These are phyloP conservation scores for Hepatocystis sp. DNA, from an alignment of 169 alveolate genomes.

Conservation along the genomic window DNA sequence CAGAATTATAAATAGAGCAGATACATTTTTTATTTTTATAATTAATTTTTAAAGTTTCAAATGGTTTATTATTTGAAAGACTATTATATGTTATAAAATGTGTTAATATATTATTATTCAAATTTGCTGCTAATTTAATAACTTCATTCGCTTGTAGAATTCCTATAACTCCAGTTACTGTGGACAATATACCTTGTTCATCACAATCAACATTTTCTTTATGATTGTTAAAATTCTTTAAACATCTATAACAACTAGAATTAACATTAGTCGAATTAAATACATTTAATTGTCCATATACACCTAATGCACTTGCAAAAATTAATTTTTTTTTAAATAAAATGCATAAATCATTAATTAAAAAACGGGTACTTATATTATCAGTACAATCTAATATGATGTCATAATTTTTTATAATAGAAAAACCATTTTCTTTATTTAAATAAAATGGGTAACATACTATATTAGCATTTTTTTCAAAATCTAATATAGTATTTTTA, in stretches of 20 bases:
- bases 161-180: constrained; percentile 85
- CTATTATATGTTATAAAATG: constrained; percentile 79
- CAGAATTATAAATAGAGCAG: constrained; percentile 24
- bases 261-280: constrained; percentile 35
- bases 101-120: constrained; percentile 61
- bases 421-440: constrained; percentile 79
- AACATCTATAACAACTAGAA: constrained; percentile 82
- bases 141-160: constrained; percentile 85
- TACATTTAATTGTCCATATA: constrained; percentile 85
- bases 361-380: constrained; percentile 81
- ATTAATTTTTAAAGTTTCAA: constrained; percentile 76
- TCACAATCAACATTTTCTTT: constrained; percentile 78
- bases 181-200: constrained; percentile 81
- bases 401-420: constrained; percentile 78
- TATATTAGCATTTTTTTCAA: constrained; percentile 76
- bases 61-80: constrained; percentile 75
- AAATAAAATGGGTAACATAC: constrained; percentile 78
- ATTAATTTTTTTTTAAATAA: constrained; percentile 79
- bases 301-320: constrained; percentile 81
- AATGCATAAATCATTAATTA: constrained; percentile 83
- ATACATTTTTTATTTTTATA: constrained; percentile 74
- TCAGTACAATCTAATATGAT: constrained; percentile 84
- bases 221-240: constrained; percentile 76
- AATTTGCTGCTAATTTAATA: constrained; percentile 78
- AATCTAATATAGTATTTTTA: constrained; percentile 59